These are phyloP conservation scores for Penicillium decumbens DNA, from an alignment of 2,329 filamentous ascomycete species.

Conservation along the genomic window DNA sequence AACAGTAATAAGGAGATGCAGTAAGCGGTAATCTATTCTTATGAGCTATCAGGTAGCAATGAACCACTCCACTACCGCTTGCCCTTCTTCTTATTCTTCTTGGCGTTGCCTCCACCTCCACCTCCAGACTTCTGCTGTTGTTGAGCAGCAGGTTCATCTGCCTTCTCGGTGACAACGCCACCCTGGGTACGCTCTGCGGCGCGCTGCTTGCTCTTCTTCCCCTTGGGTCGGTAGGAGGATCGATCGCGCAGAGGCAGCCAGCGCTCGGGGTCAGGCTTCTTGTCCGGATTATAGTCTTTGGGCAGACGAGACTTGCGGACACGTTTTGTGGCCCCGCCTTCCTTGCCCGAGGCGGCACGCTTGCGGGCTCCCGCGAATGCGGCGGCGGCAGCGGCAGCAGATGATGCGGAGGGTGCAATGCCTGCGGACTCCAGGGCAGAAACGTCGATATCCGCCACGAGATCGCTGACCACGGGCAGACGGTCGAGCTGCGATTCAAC, in stretches of 20 bases:
- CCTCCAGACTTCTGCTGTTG: conserved; percentile 34
- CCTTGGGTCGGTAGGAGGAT: conserved; percentile 82
- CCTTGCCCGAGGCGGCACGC: conserved; percentile 33
- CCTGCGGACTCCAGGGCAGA: conserved; percentile 44
- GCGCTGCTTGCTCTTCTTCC: conserved; percentile 85
- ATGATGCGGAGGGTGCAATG: conserved; percentile 35
- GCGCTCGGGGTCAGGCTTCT: conserved; percentile 80
- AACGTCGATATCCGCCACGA: conserved; percentile 43
- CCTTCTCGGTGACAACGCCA: conserved; percentile 68
- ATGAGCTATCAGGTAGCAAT: not conserved
- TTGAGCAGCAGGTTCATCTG: conserved; percentile 48
- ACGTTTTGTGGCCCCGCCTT: conserved; percentile 37
- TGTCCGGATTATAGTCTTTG: conserved; percentile 61
- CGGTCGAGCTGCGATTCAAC: conserved; percentile 34
- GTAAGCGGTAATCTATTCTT: not conserved
- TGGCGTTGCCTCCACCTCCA: conserved; percentile 34
- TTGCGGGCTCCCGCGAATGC: conserved; percentile 39
- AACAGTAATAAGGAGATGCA: not conserved
- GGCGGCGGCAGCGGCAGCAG: conserved; percentile 29
- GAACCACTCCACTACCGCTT: conserved; percentile 38
- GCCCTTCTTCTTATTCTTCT: conserved; percentile 50
- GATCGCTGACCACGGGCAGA: conserved; percentile 39
- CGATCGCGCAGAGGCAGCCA: conserved; percentile 90
- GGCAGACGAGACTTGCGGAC: conserved; percentile 46
- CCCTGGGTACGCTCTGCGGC: conserved; percentile 77